These are phyloP conservation scores for Annulohypoxylon moriforme DNA, from an alignment of 495 filamentous ascomycete species.

Conservation along the genomic window DNA sequence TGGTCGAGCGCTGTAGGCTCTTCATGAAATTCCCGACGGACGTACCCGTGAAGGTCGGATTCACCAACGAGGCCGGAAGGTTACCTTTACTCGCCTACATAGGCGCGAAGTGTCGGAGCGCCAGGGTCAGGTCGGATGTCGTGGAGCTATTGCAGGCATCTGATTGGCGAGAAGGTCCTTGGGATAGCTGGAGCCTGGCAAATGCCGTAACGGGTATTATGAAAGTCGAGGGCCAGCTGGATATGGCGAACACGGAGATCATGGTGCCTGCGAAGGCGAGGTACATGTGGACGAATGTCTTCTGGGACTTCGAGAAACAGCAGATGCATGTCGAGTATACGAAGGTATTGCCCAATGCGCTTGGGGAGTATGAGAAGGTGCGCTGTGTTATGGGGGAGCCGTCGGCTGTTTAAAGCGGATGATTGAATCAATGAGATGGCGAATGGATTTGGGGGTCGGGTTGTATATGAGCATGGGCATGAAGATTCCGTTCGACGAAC, in stretches of 20 bases:
- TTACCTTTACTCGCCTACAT: conserved; percentile 37
- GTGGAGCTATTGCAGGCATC: conserved; percentile 26
- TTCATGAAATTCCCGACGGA: conserved; percentile 20
- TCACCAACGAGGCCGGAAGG: conserved; percentile 36
- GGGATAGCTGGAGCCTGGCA: conserved; percentile 37
- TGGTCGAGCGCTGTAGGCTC: conserved; percentile 32
- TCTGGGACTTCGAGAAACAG: conserved; percentile 43
- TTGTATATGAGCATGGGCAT: background rate
- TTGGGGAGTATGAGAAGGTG: conserved; percentile 57
- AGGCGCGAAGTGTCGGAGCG: conserved; percentile 38
- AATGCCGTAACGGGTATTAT: conserved; percentile 33
- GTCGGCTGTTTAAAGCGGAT: background rate
- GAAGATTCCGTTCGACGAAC: background rate
- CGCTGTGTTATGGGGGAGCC: conserved; percentile 49
- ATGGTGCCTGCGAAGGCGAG: conserved; percentile 18
- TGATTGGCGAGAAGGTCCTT: conserved; percentile 40
- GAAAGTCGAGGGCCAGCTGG: conserved; percentile 38
- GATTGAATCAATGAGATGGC: conserved; percentile 27
- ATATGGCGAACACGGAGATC: background rate
- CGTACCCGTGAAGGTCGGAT: conserved; percentile 15
- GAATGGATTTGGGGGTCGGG: background rate
- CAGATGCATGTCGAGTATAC: conserved; percentile 42
- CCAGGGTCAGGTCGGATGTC: conserved; percentile 20
- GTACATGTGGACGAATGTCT: conserved; percentile 43
- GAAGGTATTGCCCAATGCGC: conserved; percentile 30